Base-by-base conservation (phyloP, 1,139 yeast species). In the Hemisphaericaspora subhashii region DNA sequence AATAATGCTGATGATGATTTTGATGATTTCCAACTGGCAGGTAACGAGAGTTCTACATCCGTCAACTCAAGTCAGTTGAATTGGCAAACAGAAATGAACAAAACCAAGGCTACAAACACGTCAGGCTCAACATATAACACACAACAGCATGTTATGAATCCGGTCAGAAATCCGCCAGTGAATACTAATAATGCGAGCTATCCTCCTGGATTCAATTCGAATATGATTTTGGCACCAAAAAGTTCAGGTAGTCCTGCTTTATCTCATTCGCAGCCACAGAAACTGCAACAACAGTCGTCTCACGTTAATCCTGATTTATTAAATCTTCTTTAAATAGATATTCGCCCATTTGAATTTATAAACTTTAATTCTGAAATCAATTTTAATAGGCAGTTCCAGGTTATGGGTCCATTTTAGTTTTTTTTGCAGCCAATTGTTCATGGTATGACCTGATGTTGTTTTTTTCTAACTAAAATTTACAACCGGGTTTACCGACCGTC, bases 171-270 rank as follows among this genome's bases (percentile, higher is more conserved):
- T 3, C 46, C 49, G 13, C 29, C 33, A 17, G 33, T 29, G 21
- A 36, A 10, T 16, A 23, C 33, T 47, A 46, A 24, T 52, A 20
- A 27, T 6, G 37, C 28, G 13, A 45, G 38, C 18, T 46, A 52
- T 36, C 69, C 69, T 2, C 70, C 70, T 1, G 69, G 69, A 1
- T 64, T 62, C 43, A 48, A 55, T 35, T 47, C 59, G 6, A 46
- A 47, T 35, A 30, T 52, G 44, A 52, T 57, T 9, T 45, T 57
- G 17, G 47, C 54, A 4, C 60, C 60, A 2, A 51, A 42, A 23
- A 29, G 42, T 8, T 33, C 34, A 3, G 38, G 46, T 6, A 39
- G 43, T 13, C 14, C 22, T 16, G 21, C 33, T 21, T n/a, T 12
- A 15, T 11, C 25, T 26, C 20, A 14, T 15, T 23, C 31, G 28